These are phyloP conservation scores for Talaromyces amestolkiae DNA, from an alignment of 2,329 filamentous ascomycete species.

Conservation along the genomic window DNA sequence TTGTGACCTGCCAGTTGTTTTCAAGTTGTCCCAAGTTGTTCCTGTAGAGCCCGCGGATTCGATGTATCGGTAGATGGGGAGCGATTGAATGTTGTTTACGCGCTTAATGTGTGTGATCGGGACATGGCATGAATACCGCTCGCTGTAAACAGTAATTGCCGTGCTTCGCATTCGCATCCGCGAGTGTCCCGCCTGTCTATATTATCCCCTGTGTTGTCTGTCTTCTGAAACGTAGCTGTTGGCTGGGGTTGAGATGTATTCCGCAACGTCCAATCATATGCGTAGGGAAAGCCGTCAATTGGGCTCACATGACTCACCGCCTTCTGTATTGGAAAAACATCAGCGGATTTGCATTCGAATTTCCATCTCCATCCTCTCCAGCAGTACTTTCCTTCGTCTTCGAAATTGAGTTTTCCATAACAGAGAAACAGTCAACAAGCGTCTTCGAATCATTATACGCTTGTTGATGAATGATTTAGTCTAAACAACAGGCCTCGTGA, in stretches of 20 bases:
- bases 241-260: not conserved
- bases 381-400: not conserved
- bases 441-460: not conserved
- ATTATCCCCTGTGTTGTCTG: not conserved
- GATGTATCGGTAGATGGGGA: not conserved
- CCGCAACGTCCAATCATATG: constrained; percentile 9
- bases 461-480: not conserved
- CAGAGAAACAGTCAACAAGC: too few species aligned
- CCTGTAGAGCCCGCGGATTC: not conserved
- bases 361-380: not conserved
- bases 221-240: constrained; percentile 1
- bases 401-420: not conserved
- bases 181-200: not conserved
- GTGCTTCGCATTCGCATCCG: not conserved
- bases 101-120: not conserved
- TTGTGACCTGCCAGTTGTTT: constrained; percentile 3
- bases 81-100: not conserved
- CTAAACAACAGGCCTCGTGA: not conserved
- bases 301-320: constrained; percentile 37
- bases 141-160: not conserved
- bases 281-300: not conserved
- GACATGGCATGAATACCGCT: not conserved
- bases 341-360: not conserved
- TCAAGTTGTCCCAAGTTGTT: not conserved
- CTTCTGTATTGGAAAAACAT: constrained; percentile 20